phyloP scores from a whole-genome alignment of 805 yeast genomes.

The Candida boleticola region DNA sequence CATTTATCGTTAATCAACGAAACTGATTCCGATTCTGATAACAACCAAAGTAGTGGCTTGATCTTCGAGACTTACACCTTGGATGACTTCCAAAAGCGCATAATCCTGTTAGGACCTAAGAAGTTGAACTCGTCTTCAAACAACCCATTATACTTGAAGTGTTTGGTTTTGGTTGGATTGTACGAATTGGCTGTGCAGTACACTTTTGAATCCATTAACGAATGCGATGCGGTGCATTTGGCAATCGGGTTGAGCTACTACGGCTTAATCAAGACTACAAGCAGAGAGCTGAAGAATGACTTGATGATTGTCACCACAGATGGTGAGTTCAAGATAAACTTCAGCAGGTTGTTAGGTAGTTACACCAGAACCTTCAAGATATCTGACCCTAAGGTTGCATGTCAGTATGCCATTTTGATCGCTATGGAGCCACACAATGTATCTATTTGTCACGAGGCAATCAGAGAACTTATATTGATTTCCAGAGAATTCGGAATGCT shows the following conservation, averaged over 20 bases:
- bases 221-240: constrained; percentile 85
- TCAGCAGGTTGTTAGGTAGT: constrained; percentile 69
- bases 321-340: constrained; percentile 38
- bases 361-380: constrained; percentile 81
- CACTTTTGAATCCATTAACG: constrained; percentile 56
- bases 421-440: constrained; percentile 48
- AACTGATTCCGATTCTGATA: constrained; percentile 14
- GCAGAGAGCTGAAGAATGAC: constrained; percentile 21
- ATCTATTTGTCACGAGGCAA: constrained; percentile 67
- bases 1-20: constrained; percentile 78
- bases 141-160: constrained; percentile 71
- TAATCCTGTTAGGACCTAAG: constrained; percentile 69
- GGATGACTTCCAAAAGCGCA: constrained; percentile 67
- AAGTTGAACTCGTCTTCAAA: constrained; percentile 65
- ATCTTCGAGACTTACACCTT: constrained; percentile 71
- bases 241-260: constrained; percentile 78
- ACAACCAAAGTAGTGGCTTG: constrained; percentile 34
- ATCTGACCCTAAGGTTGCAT: constrained; percentile 86
- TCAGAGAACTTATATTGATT: constrained; percentile 80
- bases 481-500: constrained; percentile 80
- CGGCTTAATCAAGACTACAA: constrained; percentile 55
- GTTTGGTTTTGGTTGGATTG: constrained; percentile 71
- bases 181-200: constrained; percentile 78
- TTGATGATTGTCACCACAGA: constrained; percentile 32
- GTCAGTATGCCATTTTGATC: constrained; percentile 79